Conservation (phyloP, 2,329 filamentous ascomycete species). For the Phoma sp. region DNA sequence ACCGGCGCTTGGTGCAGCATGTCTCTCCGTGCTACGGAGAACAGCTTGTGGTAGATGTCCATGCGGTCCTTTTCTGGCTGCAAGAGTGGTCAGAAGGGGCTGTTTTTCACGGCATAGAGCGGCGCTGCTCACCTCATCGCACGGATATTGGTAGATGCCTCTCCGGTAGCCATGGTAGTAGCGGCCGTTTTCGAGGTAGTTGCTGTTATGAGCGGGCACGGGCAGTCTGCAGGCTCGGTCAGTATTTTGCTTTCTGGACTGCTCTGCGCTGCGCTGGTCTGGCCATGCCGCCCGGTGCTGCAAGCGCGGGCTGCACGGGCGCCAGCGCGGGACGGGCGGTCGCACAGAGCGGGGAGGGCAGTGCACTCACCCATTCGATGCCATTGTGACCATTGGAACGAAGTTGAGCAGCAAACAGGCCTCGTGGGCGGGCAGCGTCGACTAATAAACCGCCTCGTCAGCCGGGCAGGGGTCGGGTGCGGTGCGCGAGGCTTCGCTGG, state of each 20-base stretch:
- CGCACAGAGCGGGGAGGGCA: constrained; percentile 43
- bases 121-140: constrained; percentile 69
- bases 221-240: constrained; percentile 39
- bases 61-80: constrained; percentile 77
- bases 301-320: constrained; percentile 12
- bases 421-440: constrained; percentile 29
- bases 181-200: constrained; percentile 71
- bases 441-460: constrained; percentile 25
- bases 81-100: constrained; percentile 23
- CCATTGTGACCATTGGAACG: constrained; percentile 54
- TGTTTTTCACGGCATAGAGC: background rate
- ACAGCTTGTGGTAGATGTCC: constrained; percentile 83
- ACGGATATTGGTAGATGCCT: constrained; percentile 78
- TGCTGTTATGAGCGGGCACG: constrained; percentile 51
- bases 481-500: constrained; percentile 13
- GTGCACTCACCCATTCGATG: constrained; percentile 53
- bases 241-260: constrained; percentile 11
- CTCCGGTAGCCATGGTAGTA: constrained; percentile 72
- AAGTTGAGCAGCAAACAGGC: constrained; percentile 30
- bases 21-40: constrained; percentile 68
- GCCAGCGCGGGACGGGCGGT: constrained; percentile 23
- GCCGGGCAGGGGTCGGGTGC: constrained; percentile 17
- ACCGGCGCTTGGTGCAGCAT: constrained; percentile 57
- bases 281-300: constrained; percentile 13
- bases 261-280: constrained; percentile 1